Base-by-base conservation (phyloP, 1,284 basidiomycete genomes). In the Leccinum griseonigrum region DNA sequence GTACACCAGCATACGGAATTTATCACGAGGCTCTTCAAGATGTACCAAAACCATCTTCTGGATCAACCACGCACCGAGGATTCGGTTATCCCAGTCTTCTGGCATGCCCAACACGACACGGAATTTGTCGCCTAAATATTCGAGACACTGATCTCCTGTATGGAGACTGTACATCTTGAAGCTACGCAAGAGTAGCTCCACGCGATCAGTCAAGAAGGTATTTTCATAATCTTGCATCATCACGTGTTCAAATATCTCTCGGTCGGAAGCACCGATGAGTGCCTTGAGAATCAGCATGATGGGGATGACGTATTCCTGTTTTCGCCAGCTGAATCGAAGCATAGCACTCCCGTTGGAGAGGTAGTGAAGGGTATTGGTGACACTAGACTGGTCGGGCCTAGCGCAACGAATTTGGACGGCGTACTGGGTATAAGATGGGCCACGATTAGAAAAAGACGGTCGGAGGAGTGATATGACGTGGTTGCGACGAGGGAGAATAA, bases 221-320 rank as follows among this genome's bases (percentile, higher is more conserved):
- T 99, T 97, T 61, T 94, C 91, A 73, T 95, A 95, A 75, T 98
- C 97, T 71, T 95, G 91, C 88, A 98, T 97, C 69, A 97, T 90
- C 68, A 99, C 84, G n/a, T 94, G 93, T 75, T 97, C 92, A 71
- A 99, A 99, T 63, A 99, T 95, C 75, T 99, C 97, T 76, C 92
- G 94, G 81, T 99, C 97, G 26, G 92, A 95, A 14, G 96, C 94
- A 63, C 90, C 85, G n/a, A 96, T 87, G 43, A 99, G 86, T 36
- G 96, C 96, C 74, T 99, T 99, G 68, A 99, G 84, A 69, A 99
- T 85, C 64, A 99, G 87, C 87, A 99, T 95, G 73, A 98, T 91
- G 4, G 97, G 97, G 52, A 99, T 94, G 73, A 98, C 96, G 78
- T 98, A 99, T 83, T 99, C 97, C 73, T 97, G 94, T 78, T 99